Conservation (phyloP, 176 grass and related monocot genomes). For the Areca catechu region DNA sequence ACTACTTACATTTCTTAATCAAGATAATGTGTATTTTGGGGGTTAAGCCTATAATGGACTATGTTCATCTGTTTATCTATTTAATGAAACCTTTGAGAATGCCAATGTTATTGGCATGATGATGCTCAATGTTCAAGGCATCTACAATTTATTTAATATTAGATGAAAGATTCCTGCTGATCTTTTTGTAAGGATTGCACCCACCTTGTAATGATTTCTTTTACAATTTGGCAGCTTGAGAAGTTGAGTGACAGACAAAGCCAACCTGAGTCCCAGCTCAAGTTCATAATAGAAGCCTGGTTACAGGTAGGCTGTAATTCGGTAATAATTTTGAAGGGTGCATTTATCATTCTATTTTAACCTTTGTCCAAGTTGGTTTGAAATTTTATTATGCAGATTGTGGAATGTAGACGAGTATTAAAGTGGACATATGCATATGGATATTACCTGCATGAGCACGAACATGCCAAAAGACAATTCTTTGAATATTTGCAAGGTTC, state of each 20-base stretch:
- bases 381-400: slow-evolving; percentile 24
- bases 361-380: slow-evolving; percentile 1
- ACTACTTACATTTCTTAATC: no score
- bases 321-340: no score
- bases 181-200: no score
- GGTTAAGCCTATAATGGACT: not conserved
- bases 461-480: slow-evolving; percentile 81
- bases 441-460: not conserved
- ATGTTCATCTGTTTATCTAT: no score
- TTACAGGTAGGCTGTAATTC: slow-evolving; percentile 36
- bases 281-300: slow-evolving; percentile 2
- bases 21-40: not conserved
- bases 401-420: slow-evolving; percentile 15
- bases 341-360: not conserved
- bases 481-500: slow-evolving; percentile 99
- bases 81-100: no score
- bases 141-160: no score
- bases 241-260: slow-evolving; percentile 94
- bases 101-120: no score
- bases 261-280: slow-evolving; percentile 74
- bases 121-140: no score
- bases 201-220: no score
- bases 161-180: no score
- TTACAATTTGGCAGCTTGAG: slow-evolving; percentile 58
- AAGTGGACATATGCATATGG: slow-evolving; percentile 56